A percentile compares a stretch with the other conserved stretches of the same genome.
Conservation (phyloP, 352 stramenopile species). For the Lagenidium sp. region DNA sequence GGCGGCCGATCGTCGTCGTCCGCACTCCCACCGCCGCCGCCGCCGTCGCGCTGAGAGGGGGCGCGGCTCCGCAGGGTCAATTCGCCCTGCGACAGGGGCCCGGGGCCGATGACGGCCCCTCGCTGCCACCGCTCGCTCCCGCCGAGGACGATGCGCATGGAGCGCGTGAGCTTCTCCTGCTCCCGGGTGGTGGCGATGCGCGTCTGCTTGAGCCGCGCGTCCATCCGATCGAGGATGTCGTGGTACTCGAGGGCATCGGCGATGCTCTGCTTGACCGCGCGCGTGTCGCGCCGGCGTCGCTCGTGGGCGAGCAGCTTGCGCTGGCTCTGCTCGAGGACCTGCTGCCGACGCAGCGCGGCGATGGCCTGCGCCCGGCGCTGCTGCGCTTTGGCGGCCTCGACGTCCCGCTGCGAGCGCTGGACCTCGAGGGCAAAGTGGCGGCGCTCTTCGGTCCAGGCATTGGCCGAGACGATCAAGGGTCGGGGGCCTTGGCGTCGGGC, state of each 20-base stretch:
- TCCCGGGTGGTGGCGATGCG: conserved; percentile 30
- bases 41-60: background rate
- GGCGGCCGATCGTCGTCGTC: too few species aligned
- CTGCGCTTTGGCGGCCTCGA: conserved; percentile 22
- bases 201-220: conserved; percentile 31
- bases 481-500: conserved; percentile 1
- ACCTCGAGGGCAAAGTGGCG: conserved; percentile 31
- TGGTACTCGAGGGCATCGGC: conserved; percentile 52
- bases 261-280: conserved; percentile 28
- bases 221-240: conserved; percentile 22
- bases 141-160: conserved; percentile 18
- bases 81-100: conserved; percentile 35
- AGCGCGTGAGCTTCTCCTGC: conserved; percentile 27
- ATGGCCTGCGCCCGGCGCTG: conserved; percentile 29
- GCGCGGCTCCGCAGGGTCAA: conserved; percentile 17
- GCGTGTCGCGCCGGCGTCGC: conserved; percentile 15
- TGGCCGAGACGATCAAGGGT: background rate
- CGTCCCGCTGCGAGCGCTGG: conserved; percentile 26
- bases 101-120: conserved; percentile 25
- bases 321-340: conserved; percentile 26
- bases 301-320: conserved; percentile 28
- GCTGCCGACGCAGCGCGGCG: conserved; percentile 25
- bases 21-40: conserved; percentile 1
- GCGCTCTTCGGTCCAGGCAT: conserved; percentile 35
- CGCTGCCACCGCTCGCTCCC: conserved; percentile 22